Conservation (phyloP, 306 rosid species). For the Vigna unguiculata region DNA sequence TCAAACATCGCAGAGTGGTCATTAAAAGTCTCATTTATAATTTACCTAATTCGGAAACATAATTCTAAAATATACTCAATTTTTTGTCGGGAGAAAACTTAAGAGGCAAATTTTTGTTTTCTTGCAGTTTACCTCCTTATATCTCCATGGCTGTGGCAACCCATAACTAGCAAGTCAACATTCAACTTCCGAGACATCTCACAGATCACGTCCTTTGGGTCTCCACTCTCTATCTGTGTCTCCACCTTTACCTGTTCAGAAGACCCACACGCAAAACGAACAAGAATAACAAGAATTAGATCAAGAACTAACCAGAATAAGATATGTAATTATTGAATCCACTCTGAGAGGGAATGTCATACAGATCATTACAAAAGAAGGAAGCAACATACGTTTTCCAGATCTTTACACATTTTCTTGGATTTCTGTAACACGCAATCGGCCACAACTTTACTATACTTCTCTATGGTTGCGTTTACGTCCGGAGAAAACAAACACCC, state of each 20-base stretch:
- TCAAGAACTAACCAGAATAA: neutral
- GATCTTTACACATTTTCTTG: slow-evolving; percentile 57
- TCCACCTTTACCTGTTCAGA: slow-evolving; percentile 63
- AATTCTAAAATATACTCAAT: too few relatives aligned
- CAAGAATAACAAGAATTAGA: neutral
- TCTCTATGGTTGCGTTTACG: slow-evolving; percentile 51
- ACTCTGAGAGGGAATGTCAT: too few relatives aligned
- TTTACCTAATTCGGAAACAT: too few relatives aligned
- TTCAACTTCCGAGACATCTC: slow-evolving; percentile 58
- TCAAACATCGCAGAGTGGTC: neutral
- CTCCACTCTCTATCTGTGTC: slow-evolving; percentile 64
- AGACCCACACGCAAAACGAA: neutral
- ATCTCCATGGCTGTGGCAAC: slow-evolving; percentile 69
- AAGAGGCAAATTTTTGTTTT: neutral
- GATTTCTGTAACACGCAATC: slow-evolving; percentile 57
- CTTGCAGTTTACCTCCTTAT: slow-evolving; percentile 56
- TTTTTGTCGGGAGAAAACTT: too few relatives aligned
- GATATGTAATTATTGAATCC: neutral
- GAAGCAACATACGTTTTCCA: slow-evolving; percentile 48
- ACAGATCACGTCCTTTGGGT: slow-evolving; percentile 75
- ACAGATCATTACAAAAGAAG: too few relatives aligned
- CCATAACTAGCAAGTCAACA: slow-evolving; percentile 65
- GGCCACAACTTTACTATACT: slow-evolving; percentile 57
- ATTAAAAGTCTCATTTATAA: too few relatives aligned
- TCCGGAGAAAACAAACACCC: slow-evolving; percentile 65